Percentiles rank a stretch among this genome's conserved stretches.
Conservation (phyloP, 2,329 filamentous ascomycete species). For the Mycosphaerelloides madeirae region DNA sequence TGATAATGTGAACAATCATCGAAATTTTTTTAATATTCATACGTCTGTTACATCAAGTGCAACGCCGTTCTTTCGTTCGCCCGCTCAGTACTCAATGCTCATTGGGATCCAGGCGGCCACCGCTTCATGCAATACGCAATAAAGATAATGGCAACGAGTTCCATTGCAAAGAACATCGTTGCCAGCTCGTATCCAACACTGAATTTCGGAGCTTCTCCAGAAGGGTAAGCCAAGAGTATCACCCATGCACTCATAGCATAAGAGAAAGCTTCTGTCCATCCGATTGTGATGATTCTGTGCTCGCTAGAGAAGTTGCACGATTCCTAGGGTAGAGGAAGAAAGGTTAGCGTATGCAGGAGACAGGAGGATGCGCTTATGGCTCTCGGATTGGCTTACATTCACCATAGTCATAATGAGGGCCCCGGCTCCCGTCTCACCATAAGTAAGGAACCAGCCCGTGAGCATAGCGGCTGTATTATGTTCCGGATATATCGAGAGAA, state of each 20-base stretch:
- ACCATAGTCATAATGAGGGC: constrained; percentile 37
- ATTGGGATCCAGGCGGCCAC: constrained; percentile 7
- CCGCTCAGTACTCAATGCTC: too few species aligned
- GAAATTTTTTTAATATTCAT: too few species aligned
- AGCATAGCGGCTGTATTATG: constrained; percentile 35
- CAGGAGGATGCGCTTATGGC: too few species aligned
- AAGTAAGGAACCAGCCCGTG: constrained; percentile 37
- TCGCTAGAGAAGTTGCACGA: constrained; percentile 16
- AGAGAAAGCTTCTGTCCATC: constrained; percentile 17
- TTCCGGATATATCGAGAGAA: constrained; percentile 35
- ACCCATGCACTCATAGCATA: constrained; percentile 21
- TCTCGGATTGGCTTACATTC: too few species aligned
- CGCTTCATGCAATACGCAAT: constrained; percentile 15
- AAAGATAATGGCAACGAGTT: constrained; percentile 15
- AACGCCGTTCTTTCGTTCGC: too few species aligned
- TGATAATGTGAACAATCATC: too few species aligned
- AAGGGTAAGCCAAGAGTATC: constrained; percentile 17
- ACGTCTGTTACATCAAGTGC: too few species aligned
- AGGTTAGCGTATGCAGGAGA: too few species aligned
- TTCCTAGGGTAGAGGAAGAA: too few species aligned
- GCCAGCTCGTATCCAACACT: constrained; percentile 26
- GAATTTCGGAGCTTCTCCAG: constrained; percentile 20
- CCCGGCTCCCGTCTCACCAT: constrained; percentile 34
- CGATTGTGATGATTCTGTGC: constrained; percentile 18
- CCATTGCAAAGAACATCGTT: constrained; percentile 26